phyloP scores from a whole-genome alignment of 2,329 filamentous ascomycete species.

The Dothideomycetidae sp. region DNA sequence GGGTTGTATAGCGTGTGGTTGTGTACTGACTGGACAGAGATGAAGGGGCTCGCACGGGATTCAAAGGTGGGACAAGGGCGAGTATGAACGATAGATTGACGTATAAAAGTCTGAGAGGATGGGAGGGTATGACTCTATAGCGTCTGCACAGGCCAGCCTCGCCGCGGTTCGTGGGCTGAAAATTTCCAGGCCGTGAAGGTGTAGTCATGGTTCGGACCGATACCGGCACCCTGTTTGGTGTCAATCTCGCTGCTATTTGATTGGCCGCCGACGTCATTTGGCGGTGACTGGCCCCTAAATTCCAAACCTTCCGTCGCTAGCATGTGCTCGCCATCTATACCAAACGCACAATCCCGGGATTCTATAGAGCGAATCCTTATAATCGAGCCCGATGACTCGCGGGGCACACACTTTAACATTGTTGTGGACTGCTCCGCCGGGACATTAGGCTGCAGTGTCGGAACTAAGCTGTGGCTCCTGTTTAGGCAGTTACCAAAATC shows the following conservation, averaged over 20 bases:
- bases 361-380: no score
- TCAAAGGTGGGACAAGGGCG: not conserved
- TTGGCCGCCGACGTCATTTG: not conserved
- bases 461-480: no score
- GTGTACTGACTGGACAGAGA: not conserved
- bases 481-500: no score
- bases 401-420: no score
- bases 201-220: constrained; percentile 1
- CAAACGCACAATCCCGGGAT: no score
- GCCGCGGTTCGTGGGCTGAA: not conserved
- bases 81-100: not conserved
- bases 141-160: not conserved
- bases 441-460: no score
- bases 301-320: no score
- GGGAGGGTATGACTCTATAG: not conserved
- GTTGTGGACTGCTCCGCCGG: no score
- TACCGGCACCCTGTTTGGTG: not conserved
- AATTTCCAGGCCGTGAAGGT: not conserved
- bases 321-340: no score
- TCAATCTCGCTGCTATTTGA: not conserved
- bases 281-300: no score
- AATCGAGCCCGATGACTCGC: no score
- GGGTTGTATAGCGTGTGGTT: not conserved
- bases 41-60: not conserved
- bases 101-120: not conserved